These are phyloP conservation scores for Ustilago crameri DNA, from an alignment of 1,284 basidiomycete genomes.

Conservation along the genomic window DNA sequence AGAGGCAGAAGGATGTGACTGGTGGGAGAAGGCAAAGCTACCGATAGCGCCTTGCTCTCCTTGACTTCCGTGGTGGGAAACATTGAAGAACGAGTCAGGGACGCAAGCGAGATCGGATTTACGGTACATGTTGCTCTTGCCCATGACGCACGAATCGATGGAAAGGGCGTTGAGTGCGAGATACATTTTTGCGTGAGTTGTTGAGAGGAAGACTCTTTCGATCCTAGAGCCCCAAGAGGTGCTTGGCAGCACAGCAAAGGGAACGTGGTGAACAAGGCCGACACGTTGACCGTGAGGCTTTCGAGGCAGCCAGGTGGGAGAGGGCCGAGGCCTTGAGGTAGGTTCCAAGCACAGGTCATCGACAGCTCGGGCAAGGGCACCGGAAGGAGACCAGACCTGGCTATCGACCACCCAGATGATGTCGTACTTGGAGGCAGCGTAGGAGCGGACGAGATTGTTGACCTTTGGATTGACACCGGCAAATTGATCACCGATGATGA, in stretches of 20 bases:
- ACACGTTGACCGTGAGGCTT: constrained; percentile 69
- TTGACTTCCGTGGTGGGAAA: constrained; percentile 43
- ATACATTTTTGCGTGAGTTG: constrained; percentile 99
- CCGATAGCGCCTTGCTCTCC: constrained; percentile 59
- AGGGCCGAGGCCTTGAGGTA: constrained; percentile 54
- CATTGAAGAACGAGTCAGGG: constrained; percentile 64
- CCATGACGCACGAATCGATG: constrained; percentile 94
- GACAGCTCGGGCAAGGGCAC: constrained; percentile 87
- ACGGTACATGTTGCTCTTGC: constrained; percentile 94
- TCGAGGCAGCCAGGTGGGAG: constrained; percentile 43
- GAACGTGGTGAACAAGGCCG: constrained; percentile 94
- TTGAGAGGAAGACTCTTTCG: constrained; percentile 94
- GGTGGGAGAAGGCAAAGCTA: constrained; percentile 52
- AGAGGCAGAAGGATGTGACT: constrained; percentile 1
- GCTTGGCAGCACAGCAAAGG: constrained; percentile 79
- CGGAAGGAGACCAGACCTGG: constrained; percentile 82
- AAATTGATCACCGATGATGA: constrained; percentile 67
- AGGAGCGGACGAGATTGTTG: constrained; percentile 91
- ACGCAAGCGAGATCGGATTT: constrained; percentile 82
- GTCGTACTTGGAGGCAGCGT: constrained; percentile 80
- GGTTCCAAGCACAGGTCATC: constrained; percentile 84
- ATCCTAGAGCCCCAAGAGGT: constrained; percentile 77
- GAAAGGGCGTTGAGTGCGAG: constrained; percentile 87
- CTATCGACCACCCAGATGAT: constrained; percentile 97
- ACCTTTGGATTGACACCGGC: constrained; percentile 97